Base-by-base conservation (phyloP, 2,329 filamentous ascomycete genomes). In the Mariannaea elegans region DNA sequence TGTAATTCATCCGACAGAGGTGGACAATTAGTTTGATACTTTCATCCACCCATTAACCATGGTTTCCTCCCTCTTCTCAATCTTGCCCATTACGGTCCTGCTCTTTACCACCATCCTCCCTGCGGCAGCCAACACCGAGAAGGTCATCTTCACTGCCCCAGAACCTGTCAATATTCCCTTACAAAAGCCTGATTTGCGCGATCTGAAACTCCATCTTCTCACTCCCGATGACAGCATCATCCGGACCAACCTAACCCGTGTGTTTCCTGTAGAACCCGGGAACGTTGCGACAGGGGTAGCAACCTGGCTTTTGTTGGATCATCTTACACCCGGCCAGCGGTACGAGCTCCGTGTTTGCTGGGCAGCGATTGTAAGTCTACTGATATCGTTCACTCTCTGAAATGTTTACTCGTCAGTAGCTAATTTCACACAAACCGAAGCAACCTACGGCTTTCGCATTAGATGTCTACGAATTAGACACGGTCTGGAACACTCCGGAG, bases 321-420 rank as follows among this genome's bases (percentile, higher is more conserved):
- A 83, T 31, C 81, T 99, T 54, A 82, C 78, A n/a, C 84, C 87
- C 32, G 86, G 87, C 10, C 89, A 90, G 71, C 86, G 93, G 65
- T 97, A 98, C 81, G 95, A 99, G 80, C 85, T 97, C 47, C 88
- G 95, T 54, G 83, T 97, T 60, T 98, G 94, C 79, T 99, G 94
- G 94, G 84, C 93, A 61, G 95, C 95, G 38, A 95, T 90, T 61
- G 94, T 97, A 84, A 77, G 91, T 83, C 29, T 41, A 46, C 34
- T 46, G 49, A 24, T 34, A 49, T 24, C 24, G 45, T 39, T 44
- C 9, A 61, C 34, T 14, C 32, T 16, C 36, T 23, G 29, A 19
- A 27, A 14, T 13, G 18, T 4, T 34, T 21, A 27, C 14, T 14
- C 8, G 18, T 12, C 10, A 5, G 21, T 36, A 13, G 23, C 52